A percentile compares a stretch with the other conserved stretches of the same genome.
phyloP scores from a whole-genome alignment of 306 rosid species.

The Comarum palustre region DNA sequence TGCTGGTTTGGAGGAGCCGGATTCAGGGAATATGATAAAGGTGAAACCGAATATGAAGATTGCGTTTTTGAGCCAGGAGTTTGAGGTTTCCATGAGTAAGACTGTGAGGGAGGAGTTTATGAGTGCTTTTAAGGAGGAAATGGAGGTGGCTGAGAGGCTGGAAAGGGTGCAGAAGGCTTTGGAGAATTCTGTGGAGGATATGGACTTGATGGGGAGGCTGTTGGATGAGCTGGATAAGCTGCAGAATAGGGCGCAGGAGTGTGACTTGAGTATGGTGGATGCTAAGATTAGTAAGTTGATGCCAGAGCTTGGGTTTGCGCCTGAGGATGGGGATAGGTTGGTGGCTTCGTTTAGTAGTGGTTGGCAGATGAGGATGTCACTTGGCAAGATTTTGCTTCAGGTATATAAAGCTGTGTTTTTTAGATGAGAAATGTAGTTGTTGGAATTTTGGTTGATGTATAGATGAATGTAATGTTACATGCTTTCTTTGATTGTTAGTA shows the following conservation, averaged over 20 bases:
- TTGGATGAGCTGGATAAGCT: constrained; percentile 91
- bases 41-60: constrained; percentile 73
- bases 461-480: neutral
- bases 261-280: constrained; percentile 64
- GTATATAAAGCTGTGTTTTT: constrained; percentile 33
- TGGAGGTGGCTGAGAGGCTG: constrained; percentile 67
- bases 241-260: constrained; percentile 70
- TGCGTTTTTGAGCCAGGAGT: constrained; percentile 90
- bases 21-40: constrained; percentile 72
- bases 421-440: neutral
- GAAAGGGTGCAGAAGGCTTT: constrained; percentile 89
- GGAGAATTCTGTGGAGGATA: constrained; percentile 69
- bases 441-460: constrained; percentile 21
- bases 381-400: constrained; percentile 93
- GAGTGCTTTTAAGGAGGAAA: constrained; percentile 86
- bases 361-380: constrained; percentile 99
- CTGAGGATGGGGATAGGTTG: constrained; percentile 81
- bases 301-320: constrained; percentile 81
- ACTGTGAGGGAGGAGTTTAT: constrained; percentile 89
- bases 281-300: constrained; percentile 72
- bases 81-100: constrained; percentile 75
- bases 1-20: constrained; percentile 83
- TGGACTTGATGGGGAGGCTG: constrained; percentile 91
- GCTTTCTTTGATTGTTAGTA: neutral
- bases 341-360: constrained; percentile 93